Conservation (phyloP, 2,329 filamentous ascomycete species). For the Herpotrichia juniperi region DNA sequence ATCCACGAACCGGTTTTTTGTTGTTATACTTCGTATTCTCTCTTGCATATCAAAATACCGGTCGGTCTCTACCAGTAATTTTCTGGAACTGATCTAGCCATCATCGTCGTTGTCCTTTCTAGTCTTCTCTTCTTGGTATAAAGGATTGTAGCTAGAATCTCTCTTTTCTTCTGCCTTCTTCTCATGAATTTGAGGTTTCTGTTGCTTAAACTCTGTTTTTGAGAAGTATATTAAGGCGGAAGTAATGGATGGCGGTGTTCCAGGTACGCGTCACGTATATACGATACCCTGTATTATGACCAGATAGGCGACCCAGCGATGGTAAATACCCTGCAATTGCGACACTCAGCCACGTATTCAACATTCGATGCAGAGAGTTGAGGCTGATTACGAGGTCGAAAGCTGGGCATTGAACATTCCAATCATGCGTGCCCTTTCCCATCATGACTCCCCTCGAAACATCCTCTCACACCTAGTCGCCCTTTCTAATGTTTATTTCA, state of each 20-base stretch:
- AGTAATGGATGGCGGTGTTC: not conserved
- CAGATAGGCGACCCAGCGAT: not conserved
- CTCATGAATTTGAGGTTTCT: not conserved
- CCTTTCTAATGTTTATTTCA: constrained; percentile 4
- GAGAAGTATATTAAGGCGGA: no score
- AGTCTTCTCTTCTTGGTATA: not conserved
- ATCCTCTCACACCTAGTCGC: constrained; percentile 6
- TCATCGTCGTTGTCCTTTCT: not conserved
- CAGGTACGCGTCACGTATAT: not conserved
- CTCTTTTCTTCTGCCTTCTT: not conserved
- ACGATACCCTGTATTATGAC: not conserved
- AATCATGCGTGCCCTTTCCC: constrained; percentile 5
- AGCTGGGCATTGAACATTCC: constrained; percentile 2
- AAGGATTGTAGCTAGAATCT: not conserved
- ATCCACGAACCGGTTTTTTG: not conserved
- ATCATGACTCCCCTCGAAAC: constrained; percentile 5
- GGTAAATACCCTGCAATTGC: not conserved
- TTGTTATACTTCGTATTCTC: not conserved
- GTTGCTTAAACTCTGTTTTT: not conserved
- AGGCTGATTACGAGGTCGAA: constrained; percentile 12
- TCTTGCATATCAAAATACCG: not conserved
- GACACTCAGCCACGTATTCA: constrained; percentile 4
- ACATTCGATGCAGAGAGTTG: constrained; percentile 9
- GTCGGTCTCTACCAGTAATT: not conserved
- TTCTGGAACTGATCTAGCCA: not conserved